Conservation (phyloP, 1,284 basidiomycete genomes). For the Pseudomicrostroma phylloplanum region DNA sequence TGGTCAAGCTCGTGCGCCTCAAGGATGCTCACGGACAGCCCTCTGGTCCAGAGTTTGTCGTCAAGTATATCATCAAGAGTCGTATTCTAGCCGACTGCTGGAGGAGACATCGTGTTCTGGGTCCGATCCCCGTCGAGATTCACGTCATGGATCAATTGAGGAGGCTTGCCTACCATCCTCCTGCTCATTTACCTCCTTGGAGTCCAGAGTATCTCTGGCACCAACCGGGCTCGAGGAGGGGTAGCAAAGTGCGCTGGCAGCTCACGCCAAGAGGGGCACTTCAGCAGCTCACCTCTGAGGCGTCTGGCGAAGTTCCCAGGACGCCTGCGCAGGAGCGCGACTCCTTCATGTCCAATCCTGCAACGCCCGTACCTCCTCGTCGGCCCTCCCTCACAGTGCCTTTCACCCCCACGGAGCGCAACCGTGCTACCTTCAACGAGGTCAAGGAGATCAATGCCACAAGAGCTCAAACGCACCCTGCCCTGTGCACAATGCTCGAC, state of each 20-base stretch:
- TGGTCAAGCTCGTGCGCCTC: constrained; percentile 83
- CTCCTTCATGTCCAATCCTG: not conserved
- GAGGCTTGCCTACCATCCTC: constrained; percentile 59
- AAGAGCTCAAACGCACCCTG: constrained; percentile 60
- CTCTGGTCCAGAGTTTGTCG: constrained; percentile 62
- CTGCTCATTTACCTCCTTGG: constrained; percentile 26
- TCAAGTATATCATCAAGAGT: constrained; percentile 98
- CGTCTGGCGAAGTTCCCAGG: not conserved
- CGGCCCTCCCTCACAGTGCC: not conserved
- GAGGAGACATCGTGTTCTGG: constrained; percentile 86
- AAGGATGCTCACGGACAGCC: constrained; percentile 56
- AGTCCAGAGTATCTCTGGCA: constrained; percentile 9
- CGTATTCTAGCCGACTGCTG: constrained; percentile 97
- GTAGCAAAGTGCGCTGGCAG: no score
- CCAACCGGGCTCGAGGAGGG: not conserved
- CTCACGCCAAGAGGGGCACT: no score
- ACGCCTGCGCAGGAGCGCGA: not conserved
- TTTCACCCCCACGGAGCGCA: not conserved
- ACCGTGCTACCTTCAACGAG: not conserved
- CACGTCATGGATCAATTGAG: constrained; percentile 83
- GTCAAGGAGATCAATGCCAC: not conserved
- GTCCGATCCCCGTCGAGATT: constrained; percentile 97
- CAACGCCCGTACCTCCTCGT: not conserved
- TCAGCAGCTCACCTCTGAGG: no score
- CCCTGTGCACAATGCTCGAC: constrained; percentile 86